These are phyloP conservation scores for Laburnicola sp. DNA, from an alignment of 2,329 filamentous ascomycete species.

Conservation along the genomic window DNA sequence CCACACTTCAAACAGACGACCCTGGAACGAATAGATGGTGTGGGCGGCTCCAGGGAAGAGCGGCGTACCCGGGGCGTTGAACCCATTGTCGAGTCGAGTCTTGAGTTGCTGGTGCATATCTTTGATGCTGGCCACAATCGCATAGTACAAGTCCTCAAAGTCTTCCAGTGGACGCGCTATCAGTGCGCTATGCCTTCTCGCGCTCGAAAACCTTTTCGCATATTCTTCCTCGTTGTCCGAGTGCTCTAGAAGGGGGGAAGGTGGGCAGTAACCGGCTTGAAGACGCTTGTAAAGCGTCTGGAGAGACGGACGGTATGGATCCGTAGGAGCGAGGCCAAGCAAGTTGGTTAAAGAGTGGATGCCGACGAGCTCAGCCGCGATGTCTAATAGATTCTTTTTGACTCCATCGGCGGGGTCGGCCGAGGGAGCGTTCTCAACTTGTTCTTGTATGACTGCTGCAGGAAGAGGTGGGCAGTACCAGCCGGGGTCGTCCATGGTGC, in stretches of 20 bases:
- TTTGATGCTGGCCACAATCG: conserved; percentile 29
- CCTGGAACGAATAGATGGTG: conserved; percentile 20
- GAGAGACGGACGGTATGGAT: conserved; percentile 35
- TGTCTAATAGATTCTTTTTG: conserved; percentile 15
- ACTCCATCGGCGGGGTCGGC: conserved; percentile 18
- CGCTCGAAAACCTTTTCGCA: conserved; percentile 52
- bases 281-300: conserved; percentile 38
- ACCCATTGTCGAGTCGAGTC: conserved; percentile 29
- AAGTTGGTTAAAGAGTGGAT: conserved; percentile 16
- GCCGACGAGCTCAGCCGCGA: conserved; percentile 19
- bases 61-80: conserved; percentile 19
- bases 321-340: conserved; percentile 9
- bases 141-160: conserved; percentile 42
- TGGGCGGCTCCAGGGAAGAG: conserved; percentile 17
- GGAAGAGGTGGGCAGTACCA: neutral
- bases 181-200: conserved; percentile 65
- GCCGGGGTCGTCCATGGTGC: neutral
- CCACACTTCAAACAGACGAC: conserved; percentile 28
- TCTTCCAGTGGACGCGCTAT: conserved; percentile 53
- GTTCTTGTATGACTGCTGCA: conserved; percentile 20
- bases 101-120: conserved; percentile 28
- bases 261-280: conserved; percentile 31
- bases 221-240: conserved; percentile 12
- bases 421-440: conserved; percentile 11
- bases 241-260: conserved; percentile 18